These are phyloP conservation scores for Phaeoacremonium minimum DNA, from an alignment of 2,329 filamentous ascomycete species.

Conservation along the genomic window DNA sequence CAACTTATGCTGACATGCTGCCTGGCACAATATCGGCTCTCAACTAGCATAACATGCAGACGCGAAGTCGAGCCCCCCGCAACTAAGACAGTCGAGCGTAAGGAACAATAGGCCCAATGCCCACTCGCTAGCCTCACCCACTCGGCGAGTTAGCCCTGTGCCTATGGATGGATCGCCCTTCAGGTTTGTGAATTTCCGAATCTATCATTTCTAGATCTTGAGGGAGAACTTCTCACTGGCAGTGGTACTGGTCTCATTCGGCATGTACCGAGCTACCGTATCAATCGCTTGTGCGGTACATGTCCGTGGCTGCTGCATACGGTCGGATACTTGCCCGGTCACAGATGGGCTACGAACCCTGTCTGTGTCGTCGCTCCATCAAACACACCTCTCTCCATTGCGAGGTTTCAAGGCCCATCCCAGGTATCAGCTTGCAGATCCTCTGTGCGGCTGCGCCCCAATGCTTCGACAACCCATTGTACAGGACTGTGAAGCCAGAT, in stretches of 20 bases:
- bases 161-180: no score
- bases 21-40: no score
- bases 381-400: no score
- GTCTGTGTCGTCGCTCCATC: slow-evolving; percentile 15
- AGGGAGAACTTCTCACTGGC: not conserved
- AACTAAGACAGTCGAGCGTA: not conserved
- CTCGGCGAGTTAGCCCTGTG: no score
- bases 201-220: not conserved
- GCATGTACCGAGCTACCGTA: not conserved
- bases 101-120: not conserved
- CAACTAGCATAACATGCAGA: no score
- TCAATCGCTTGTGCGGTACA: not conserved
- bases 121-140: not conserved
- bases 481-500: not conserved
- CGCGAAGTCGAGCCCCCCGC: not conserved
- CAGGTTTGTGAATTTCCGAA: no score
- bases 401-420: slow-evolving; percentile 33
- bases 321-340: slow-evolving; percentile 25
- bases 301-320: slow-evolving; percentile 7
- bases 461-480: slow-evolving; percentile 7
- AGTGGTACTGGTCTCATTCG: not conserved
- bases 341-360: slow-evolving; percentile 18
- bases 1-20: no score
- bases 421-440: slow-evolving; percentile 38
- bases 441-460: slow-evolving; percentile 23